These are phyloP conservation scores for Corrigiola litoralis DNA, from an alignment of 179 eudicot genomes.

Conservation along the genomic window DNA sequence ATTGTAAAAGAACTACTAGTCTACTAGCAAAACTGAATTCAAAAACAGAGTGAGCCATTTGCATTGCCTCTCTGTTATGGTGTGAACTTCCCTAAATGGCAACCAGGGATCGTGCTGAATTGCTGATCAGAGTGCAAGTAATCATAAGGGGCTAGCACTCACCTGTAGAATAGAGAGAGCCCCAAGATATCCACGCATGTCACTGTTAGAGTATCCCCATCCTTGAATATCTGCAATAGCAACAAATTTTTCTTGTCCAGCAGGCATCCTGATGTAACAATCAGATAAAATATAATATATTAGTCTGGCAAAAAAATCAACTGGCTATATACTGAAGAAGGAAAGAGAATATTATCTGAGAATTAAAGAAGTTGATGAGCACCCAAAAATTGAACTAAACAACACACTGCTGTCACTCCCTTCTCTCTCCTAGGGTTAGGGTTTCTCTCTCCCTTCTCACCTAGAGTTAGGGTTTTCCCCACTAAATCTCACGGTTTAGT, in stretches of 20 bases:
- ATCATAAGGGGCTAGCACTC: background rate
- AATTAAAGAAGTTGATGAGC: background rate
- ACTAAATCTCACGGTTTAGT: too few relatives aligned
- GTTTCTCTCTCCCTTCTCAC: too few relatives aligned
- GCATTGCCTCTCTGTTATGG: too few relatives aligned
- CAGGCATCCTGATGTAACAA: constrained; percentile 41
- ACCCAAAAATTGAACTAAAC: too few relatives aligned
- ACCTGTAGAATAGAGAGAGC: constrained; percentile 71
- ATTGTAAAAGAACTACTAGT: too few relatives aligned
- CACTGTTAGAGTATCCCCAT: constrained; percentile 72
- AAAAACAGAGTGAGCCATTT: background rate
- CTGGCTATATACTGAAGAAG: background rate
- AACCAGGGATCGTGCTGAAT: background rate
- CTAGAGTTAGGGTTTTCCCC: too few relatives aligned
- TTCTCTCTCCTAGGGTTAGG: too few relatives aligned
- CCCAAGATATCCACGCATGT: constrained; percentile 56
- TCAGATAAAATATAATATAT: background rate
- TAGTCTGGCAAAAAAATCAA: background rate
- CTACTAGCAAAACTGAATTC: too few relatives aligned
- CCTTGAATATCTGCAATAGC: constrained; percentile 58
- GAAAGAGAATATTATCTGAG: background rate
- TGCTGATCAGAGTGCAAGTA: background rate
- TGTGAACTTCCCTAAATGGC: background rate
- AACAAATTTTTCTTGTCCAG: constrained; percentile 66
- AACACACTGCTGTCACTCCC: too few relatives aligned